A percentile compares a stretch with the other conserved stretches of the same genome.
Conservation (phyloP, 805 yeast genomes). For the Cyberlindnera maclurae region DNA sequence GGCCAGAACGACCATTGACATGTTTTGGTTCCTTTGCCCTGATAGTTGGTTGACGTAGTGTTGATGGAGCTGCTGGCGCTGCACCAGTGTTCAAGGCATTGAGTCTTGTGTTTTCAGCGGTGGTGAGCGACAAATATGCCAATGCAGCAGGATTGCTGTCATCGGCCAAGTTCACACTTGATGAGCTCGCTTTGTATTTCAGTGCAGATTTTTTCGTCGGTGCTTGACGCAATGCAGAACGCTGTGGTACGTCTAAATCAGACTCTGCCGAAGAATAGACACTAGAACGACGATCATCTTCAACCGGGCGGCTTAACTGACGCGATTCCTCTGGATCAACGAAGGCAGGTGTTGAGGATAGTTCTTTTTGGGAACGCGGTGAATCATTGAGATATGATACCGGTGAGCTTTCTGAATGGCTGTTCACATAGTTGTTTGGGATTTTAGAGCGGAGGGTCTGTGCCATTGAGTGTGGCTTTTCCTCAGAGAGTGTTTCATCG, state of each 20-base stretch:
- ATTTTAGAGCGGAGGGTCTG: slow-evolving; percentile 39
- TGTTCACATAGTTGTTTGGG: slow-evolving; percentile 18
- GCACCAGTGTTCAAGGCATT: slow-evolving; percentile 40
- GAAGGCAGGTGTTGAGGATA: no score
- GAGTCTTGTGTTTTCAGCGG: slow-evolving; percentile 73
- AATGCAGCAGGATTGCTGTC: slow-evolving; percentile 41
- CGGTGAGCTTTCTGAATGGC: slow-evolving; percentile 3
- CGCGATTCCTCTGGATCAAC: no score
- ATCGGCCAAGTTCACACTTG: slow-evolving; percentile 16
- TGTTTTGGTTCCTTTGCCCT: no score
- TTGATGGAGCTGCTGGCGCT: background rate
- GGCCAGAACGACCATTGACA: no score
- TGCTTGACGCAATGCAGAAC: slow-evolving; percentile 25
- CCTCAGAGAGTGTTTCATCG: slow-evolving; percentile 11
- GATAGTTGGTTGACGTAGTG: background rate
- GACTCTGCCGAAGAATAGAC: slow-evolving; percentile 6
- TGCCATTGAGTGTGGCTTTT: slow-evolving; percentile 30
- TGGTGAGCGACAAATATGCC: slow-evolving; percentile 61
- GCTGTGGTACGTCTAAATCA: slow-evolving; percentile 18
- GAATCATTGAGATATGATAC: no score
- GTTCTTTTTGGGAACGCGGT: no score
- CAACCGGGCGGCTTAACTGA: no score
- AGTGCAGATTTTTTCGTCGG: slow-evolving; percentile 41
- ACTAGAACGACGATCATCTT: slow-evolving; percentile 7
- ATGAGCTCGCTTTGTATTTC: slow-evolving; percentile 23